Evolutionary conservation across 2,329 filamentous ascomycete genomes (phyloP), one percentile per base, ranked within the genome.

Genomic region (Colletotrichum shisoi): DNA sequence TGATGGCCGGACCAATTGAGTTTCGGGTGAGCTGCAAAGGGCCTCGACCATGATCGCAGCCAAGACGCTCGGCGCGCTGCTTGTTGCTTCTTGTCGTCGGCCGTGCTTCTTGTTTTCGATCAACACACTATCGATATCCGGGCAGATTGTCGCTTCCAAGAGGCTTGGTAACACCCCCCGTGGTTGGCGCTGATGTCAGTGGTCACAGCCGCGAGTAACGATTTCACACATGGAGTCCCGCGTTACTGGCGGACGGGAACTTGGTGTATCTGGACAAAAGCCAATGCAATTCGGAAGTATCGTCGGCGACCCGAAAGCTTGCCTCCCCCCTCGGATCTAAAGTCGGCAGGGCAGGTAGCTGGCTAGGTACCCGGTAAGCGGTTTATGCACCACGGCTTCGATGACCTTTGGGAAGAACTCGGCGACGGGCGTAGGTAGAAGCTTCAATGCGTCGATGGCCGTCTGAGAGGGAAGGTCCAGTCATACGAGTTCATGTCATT

Each of bases 31-130:
- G 27, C 34, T 37, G 37, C 58, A 39, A 57, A 19, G 42, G 58
- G 34, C 27, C 24, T 39, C 49, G 42, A 15, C 39, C 59, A 48
- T 31, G 40, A 53, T 53, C 27, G 39, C 59, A 40, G 59, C 63
- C 59, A 67, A 53, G 63, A 31, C 40, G 17, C 63, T 63, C 9
- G 52, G 63, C 59, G 27, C 19, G 15, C 45, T 31, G 59, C 39
- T 44, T 45, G 51, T 46, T 49, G 44, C 8, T 27, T 48, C 31
- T 46, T 39, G 12, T 46, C 19, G 12, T 46, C 15, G 9, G 27
- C 12, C 17, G 24, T 45, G 37, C 15, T 52, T 52, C 45, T 46
- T 52, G 21, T 53, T 34, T 31, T 34, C 21, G 46, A 52, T 27
- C 39, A 19, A 37, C 40, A 34, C 9, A 34, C 31, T 34, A 8